Base-by-base conservation (phyloP, 2,329 filamentous ascomycete genomes). In the Pyrenophora seminiperda region DNA sequence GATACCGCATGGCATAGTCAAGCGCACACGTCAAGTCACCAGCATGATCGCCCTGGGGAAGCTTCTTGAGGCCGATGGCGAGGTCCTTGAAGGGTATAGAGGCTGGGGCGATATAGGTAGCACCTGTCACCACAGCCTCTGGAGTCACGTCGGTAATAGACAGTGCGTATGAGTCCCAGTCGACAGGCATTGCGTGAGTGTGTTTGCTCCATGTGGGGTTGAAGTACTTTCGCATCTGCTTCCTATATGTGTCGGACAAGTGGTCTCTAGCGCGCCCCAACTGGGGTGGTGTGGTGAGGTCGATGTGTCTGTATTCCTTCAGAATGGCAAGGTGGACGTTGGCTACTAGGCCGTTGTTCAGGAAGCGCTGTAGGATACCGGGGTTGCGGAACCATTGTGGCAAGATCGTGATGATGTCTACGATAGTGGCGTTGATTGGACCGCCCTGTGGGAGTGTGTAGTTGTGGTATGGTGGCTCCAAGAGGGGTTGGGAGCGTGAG, bases 11-110 rank as follows among this genome's bases (percentile, higher is more conserved):
- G 4, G 58, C 52, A 34, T 58, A 65, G 1, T 56, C 14, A 2
- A 70, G 39, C n/a, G 58, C 61, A 5, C 57, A 58, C 0, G 65
- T 70, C 3, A 70, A 50, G 22, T 70, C 65, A 1, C 61, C 59
- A 9, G 61, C 57, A 32, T 67, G 51, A 10, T 17, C 3, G 1
- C 58, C 56, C 14, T 50, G 19, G 11, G 67, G 67, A 11, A 66
- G 15, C 44, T 59, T 52, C 44, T 62, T 59, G 18, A 70, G 42
- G 1, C 54, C 58, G 1, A 31, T n/a, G 3, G 52, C 51, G 2
- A 70, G 52, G 10, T 53, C 45, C 7, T 54, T 58, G 47, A 67
- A 63, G 2, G 43, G 48, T 14, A 68, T 46, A 5, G 57, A 39
- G 1, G 36, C 18, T 1, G 47, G 46, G 5, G 14, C 18, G 7